phyloP scores from a whole-genome alignment of 495 filamentous ascomycete genomes.

The Usnea hakonensis region DNA sequence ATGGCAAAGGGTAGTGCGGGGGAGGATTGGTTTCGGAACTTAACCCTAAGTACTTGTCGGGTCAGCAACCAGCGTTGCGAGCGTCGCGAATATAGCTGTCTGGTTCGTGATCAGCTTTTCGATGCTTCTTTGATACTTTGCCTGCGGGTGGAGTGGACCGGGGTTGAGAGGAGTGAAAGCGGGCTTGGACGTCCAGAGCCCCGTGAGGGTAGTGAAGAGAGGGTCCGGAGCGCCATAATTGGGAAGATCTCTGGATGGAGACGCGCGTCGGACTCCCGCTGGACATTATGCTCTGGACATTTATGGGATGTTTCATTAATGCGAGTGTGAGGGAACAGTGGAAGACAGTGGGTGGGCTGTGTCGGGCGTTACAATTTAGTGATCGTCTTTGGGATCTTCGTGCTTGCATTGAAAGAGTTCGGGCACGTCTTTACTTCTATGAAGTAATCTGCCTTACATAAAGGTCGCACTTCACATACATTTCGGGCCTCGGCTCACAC shows the following conservation, averaged over 20 bases:
- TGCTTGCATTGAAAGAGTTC: slow-evolving; percentile 1
- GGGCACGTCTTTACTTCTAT: slow-evolving; percentile 21
- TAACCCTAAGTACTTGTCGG: slow-evolving; percentile 67
- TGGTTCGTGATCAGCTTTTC: slow-evolving; percentile 36
- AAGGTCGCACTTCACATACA: slow-evolving; percentile 9
- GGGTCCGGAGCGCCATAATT: slow-evolving; percentile 51
- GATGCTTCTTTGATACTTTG: slow-evolving; percentile 17
- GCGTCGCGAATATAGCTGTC: slow-evolving; percentile 45
- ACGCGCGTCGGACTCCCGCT: slow-evolving; percentile 55
- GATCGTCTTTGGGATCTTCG: slow-evolving; percentile 29
- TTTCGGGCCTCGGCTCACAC: slow-evolving; percentile 9
- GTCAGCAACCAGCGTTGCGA: slow-evolving; percentile 32
- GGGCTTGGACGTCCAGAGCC: slow-evolving; percentile 39
- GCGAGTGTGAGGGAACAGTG: slow-evolving; percentile 25
- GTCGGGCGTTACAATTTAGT: slow-evolving; percentile 27
- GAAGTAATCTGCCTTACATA: slow-evolving; percentile 18
- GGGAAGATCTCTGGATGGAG: slow-evolving; percentile 55
- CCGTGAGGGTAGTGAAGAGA: slow-evolving; percentile 26
- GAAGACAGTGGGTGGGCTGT: slow-evolving; percentile 31
- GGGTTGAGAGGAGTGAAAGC: slow-evolving; percentile 31
- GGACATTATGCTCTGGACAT: slow-evolving; percentile 54
- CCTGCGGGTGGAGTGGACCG: slow-evolving; percentile 19
- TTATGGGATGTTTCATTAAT: slow-evolving; percentile 39
- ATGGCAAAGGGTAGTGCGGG: slow-evolving; percentile 29
- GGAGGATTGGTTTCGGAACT: slow-evolving; percentile 62